A percentile compares a stretch with the other conserved stretches of the same genome.
Conservation (phyloP, 1,284 basidiomycete species). For the Somion occarium region DNA sequence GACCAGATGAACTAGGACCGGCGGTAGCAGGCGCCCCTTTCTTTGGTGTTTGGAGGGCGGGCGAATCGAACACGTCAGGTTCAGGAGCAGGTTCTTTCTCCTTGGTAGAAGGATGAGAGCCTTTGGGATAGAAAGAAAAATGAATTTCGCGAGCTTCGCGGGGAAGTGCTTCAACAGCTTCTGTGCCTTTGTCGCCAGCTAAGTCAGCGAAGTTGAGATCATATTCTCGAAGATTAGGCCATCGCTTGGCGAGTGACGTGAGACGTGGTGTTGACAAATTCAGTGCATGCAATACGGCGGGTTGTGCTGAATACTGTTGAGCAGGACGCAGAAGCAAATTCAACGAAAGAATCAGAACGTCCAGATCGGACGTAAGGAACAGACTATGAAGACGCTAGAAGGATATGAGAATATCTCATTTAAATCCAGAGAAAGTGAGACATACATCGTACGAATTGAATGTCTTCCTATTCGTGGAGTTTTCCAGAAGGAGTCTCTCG, state of each 20-base stretch:
- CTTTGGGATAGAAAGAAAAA: conserved; percentile 71
- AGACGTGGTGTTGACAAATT: conserved; percentile 74
- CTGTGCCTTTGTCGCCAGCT: conserved; percentile 45
- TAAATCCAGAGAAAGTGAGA: conserved; percentile 17
- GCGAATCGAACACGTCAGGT: conserved; percentile 35
- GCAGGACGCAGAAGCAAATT: conserved; percentile 88
- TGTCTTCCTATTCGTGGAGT: conserved; percentile 97
- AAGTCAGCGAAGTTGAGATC: conserved; percentile 69
- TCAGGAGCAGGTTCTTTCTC: conserved; percentile 43
- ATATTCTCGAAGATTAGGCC: conserved; percentile 72
- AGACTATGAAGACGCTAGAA: conserved; percentile 84
- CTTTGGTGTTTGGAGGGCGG: conserved; percentile 33
- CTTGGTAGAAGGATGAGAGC: conserved; percentile 26
- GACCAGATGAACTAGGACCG: conserved; percentile 21
- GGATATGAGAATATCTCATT: conserved; percentile 13
- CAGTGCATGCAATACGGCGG: conserved; percentile 70
- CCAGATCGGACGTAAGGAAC: conserved; percentile 84
- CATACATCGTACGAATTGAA: conserved; percentile 96
- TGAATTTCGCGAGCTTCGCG: conserved; percentile 68
- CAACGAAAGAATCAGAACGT: conserved; percentile 81
- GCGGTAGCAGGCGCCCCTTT: conserved; percentile 16
- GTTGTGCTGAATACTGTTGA: conserved; percentile 89
- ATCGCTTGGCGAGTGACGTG: conserved; percentile 66
- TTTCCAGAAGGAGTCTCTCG: conserved; percentile 88
- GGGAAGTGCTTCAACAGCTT: conserved; percentile 56